Evolutionary conservation across 2,329 filamentous ascomycete genomes (phyloP).

Genomic region (Colletotrichum limetticola): DNA sequence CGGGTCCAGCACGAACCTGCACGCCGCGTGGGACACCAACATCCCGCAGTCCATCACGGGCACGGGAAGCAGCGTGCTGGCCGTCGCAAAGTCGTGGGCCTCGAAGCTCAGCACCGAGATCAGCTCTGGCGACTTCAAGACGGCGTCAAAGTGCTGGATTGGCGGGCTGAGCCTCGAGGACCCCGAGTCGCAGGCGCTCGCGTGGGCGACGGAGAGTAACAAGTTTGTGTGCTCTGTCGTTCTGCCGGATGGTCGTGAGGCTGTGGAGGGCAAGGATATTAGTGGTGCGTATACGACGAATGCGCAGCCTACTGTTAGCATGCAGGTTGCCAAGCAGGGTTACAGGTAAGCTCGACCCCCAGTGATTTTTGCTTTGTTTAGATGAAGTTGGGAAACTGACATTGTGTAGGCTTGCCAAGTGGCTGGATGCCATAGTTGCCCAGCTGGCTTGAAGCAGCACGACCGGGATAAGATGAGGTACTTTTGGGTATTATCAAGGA

Average conservation of each 20-base stretch:
- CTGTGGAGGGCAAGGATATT: constrained; percentile 52
- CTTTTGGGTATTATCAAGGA: not conserved
- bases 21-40: constrained; percentile 69
- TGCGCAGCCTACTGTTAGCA: constrained; percentile 50
- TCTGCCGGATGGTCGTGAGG: constrained; percentile 48
- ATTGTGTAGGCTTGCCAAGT: constrained; percentile 18
- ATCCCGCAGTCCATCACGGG: constrained; percentile 61
- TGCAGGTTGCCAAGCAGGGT: constrained; percentile 58
- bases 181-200: constrained; percentile 44
- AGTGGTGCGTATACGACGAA: constrained; percentile 51
- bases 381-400: too few relatives aligned
- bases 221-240: constrained; percentile 55
- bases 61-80: constrained; percentile 48
- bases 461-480: not conserved
- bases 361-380: too few relatives aligned
- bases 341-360: constrained; percentile 42
- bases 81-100: constrained; percentile 52
- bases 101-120: constrained; percentile 47
- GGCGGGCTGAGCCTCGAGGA: constrained; percentile 46
- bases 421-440: constrained; percentile 32
- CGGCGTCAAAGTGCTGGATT: constrained; percentile 48
- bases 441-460: not conserved
- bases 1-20: constrained; percentile 64
- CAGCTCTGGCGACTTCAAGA: constrained; percentile 49
- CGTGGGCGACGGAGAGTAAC: constrained; percentile 55